These are phyloP conservation scores for Cystobasidium sp. DNA, from an alignment of 1,284 basidiomycete genomes.

Conservation along the genomic window DNA sequence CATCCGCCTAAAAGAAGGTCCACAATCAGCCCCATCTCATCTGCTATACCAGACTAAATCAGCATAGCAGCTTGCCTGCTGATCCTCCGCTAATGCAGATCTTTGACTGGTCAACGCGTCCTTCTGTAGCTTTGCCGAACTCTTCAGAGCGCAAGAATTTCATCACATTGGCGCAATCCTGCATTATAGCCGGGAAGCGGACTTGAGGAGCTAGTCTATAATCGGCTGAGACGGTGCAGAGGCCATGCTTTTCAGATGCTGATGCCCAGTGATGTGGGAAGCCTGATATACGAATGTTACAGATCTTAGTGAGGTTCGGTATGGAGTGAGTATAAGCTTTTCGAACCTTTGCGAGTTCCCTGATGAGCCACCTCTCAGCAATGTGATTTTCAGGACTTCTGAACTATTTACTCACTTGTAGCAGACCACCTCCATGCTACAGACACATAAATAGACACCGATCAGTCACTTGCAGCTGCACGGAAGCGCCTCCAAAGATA, in stretches of 20 bases:
- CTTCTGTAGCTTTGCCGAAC: constrained; percentile 43
- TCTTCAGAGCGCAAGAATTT: constrained; percentile 45
- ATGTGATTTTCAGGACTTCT: background rate
- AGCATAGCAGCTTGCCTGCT: constrained; percentile 36
- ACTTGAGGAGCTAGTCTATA: constrained; percentile 52
- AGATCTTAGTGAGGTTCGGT: background rate
- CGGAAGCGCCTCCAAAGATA: background rate
- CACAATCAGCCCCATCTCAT: background rate
- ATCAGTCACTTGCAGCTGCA: constrained; percentile 7
- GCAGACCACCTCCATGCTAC: constrained; percentile 50
- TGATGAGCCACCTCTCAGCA: constrained; percentile 8
- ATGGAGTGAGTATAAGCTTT: background rate
- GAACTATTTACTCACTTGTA: constrained; percentile 39
- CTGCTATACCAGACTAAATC: background rate
- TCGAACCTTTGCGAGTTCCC: constrained; percentile 44
- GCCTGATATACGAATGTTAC: constrained; percentile 29
- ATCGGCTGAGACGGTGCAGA: constrained; percentile 49
- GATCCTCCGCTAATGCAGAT: constrained; percentile 48
- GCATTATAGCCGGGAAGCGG: constrained; percentile 48
- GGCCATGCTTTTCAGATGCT: constrained; percentile 47
- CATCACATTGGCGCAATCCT: constrained; percentile 47
- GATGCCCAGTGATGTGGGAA: constrained; percentile 47
- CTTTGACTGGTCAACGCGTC: constrained; percentile 44
- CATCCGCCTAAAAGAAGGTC: constrained; percentile 47
- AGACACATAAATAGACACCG: background rate